A percentile compares a stretch with the other conserved stretches of the same genome.
These are phyloP conservation scores for Eimeria sp. DNA, from an alignment of 169 alveolate genomes.

Conservation along the genomic window DNA sequence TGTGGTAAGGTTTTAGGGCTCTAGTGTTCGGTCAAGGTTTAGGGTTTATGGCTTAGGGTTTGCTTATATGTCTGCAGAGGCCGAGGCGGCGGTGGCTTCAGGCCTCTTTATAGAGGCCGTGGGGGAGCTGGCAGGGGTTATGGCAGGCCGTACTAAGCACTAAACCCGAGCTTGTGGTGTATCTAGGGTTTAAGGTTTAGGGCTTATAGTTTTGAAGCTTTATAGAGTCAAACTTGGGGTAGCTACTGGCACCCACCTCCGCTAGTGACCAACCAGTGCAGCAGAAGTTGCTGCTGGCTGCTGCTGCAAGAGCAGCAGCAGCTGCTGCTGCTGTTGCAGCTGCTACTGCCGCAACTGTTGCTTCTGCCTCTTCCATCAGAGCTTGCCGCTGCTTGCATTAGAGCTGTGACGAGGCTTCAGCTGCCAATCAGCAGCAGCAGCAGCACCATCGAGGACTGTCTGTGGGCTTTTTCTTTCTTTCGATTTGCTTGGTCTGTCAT, in stretches of 20 bases:
- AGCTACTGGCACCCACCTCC: neutral
- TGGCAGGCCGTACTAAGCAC: constrained; percentile 46
- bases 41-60: neutral
- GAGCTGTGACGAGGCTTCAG: neutral
- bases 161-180: neutral
- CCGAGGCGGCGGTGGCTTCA: constrained; percentile 40
- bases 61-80: neutral
- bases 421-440: constrained; percentile 5
- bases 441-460: neutral
- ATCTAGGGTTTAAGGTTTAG: constrained; percentile 4
- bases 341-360: constrained; percentile 19
- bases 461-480: constrained; percentile 3
- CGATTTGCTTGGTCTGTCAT: neutral
- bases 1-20: neutral
- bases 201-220: neutral
- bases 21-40: neutral
- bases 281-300: constrained; percentile 17
- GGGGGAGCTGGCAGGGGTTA: constrained; percentile 47
- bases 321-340: constrained; percentile 23
- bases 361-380: neutral
- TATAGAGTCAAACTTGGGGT: neutral
- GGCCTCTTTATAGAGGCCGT: constrained; percentile 29
- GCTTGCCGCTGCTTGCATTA: neutral
- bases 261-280: neutral
- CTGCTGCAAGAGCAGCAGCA: constrained; percentile 7